Base-by-base conservation (phyloP, 2,329 filamentous ascomycete species). In the Ophiocordyceps sinensis region DNA sequence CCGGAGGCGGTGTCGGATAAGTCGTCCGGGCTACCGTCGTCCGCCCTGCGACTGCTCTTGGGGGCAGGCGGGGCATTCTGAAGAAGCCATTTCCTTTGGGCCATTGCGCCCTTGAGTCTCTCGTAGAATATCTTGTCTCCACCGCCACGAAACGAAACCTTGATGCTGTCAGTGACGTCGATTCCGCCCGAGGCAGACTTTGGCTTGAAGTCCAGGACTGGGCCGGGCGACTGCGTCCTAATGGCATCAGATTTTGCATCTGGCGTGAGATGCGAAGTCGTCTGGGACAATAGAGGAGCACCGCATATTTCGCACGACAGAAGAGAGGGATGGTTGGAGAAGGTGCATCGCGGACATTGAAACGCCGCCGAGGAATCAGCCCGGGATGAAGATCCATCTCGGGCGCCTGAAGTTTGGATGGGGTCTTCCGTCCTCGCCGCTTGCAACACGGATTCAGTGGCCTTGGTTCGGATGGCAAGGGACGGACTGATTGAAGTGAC, bases 81-180 rank as follows among this genome's bases (percentile, higher is more conserved):
- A 1, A 95, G 70, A 3, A 98, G 71, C 91, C 91, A 98, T 67
- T 96, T 96, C 13, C 91, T 77, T 59, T 98, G 91, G 2, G 87
- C 79, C 60, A 96, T 75, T 9, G 87, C 83, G 7, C 79, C 79
- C 54, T 94, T 96, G 2, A 98, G 68, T 38, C 88, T 75, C 51
- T 96, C 91, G 49, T 84, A 79, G 48, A 98, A 94, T 6, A 86
- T 81, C 60, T 87, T 89, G 45, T 88, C 89, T 1, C 91, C 91
- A 3, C 89, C 88, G 29, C 70, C 76, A 28, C 91, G 80, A 51
- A 98, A 98, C 0, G 91, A 96, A 32, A 98, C 66, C 57, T 95
- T 98, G 51, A 96, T 77, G 47, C 75, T 81, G 47, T 93, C 85
- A 3, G 71, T 71, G 3, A 71, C 74, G 39, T 86, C 79, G 52